A percentile compares a stretch with the other conserved stretches of the same genome.
Evolutionary conservation across 2,329 filamentous ascomycete species (phyloP).

Genomic region (Talaromyces verruculosus): DNA sequence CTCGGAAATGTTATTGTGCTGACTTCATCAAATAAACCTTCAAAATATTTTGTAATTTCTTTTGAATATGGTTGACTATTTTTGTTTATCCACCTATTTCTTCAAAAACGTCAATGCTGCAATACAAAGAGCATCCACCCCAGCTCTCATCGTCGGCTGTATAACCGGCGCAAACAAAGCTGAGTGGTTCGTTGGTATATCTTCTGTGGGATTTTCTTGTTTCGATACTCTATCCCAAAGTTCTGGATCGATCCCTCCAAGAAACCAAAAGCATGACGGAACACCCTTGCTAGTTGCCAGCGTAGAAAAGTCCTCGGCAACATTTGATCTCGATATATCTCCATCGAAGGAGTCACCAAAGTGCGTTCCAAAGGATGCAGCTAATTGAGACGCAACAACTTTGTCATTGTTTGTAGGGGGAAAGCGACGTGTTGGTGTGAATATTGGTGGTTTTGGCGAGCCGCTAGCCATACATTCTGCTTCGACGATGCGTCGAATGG

Average conservation of each 20-base stretch:
- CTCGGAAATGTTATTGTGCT: no score
- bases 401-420: conserved; percentile 57
- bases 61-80: no score
- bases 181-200: conserved; percentile 61
- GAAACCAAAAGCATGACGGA: conserved; percentile 58
- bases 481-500: conserved; percentile 56
- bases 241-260: conserved; percentile 54
- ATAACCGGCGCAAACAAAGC: conserved; percentile 60
- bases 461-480: conserved; percentile 56
- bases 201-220: conserved; percentile 45
- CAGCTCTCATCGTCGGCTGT: conserved; percentile 57
- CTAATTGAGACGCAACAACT: conserved; percentile 45
- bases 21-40: no score
- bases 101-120: conserved; percentile 49
- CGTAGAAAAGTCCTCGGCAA: conserved; percentile 60
- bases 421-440: conserved; percentile 52
- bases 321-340: conserved; percentile 34
- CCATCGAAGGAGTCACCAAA: conserved; percentile 45
- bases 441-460: conserved; percentile 49
- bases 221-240: conserved; percentile 52
- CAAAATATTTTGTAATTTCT: no score
- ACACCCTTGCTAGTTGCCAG: conserved; percentile 52
- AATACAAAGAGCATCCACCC: conserved; percentile 53
- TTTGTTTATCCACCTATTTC: not conserved
- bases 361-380: conserved; percentile 47